A percentile compares a stretch with the other conserved stretches of the same genome.
Evolutionary conservation across 352 stramenopile species (phyloP).

Genomic region (Globisporangium ultimum): DNA sequence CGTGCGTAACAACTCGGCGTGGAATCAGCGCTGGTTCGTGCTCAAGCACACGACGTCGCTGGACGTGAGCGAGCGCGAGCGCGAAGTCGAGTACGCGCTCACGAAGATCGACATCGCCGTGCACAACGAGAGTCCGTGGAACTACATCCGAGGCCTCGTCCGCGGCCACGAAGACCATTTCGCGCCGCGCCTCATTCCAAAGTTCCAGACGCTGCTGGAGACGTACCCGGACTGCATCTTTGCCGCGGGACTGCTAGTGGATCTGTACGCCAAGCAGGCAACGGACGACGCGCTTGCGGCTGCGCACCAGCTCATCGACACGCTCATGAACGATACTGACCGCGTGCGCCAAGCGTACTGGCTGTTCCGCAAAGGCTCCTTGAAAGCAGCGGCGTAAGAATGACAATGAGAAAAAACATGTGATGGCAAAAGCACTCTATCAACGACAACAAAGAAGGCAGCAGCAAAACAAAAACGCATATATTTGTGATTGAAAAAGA

Average conservation of each 20-base stretch:
- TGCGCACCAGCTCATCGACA: constrained; percentile 58
- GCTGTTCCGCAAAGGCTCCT: constrained; percentile 52
- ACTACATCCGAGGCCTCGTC: constrained; percentile 83
- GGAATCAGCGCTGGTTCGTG: constrained; percentile 89
- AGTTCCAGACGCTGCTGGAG: constrained; percentile 35
- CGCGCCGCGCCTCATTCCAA: constrained; percentile 32
- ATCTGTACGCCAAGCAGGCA: constrained; percentile 58
- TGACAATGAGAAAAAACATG: neutral
- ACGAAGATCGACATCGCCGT: constrained; percentile 59
- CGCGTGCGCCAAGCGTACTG: constrained; percentile 71
- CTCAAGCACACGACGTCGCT: constrained; percentile 52
- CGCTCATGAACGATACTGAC: constrained; percentile 73
- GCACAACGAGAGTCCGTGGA: constrained; percentile 92
- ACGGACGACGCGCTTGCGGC: constrained; percentile 32
- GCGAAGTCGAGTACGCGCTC: constrained; percentile 76
- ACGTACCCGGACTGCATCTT: constrained; percentile 61
- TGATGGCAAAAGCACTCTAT: constrained; percentile 16
- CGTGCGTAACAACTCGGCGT: constrained; percentile 96
- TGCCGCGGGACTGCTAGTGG: constrained; percentile 63
- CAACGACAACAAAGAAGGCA: neutral
- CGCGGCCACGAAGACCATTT: constrained; percentile 48
- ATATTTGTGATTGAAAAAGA: constrained; percentile 5
- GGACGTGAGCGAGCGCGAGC: constrained; percentile 29
- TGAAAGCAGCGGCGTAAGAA: constrained; percentile 24
- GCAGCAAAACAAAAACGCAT: constrained; percentile 13